Percentiles rank a stretch among this genome's conserved stretches.
phyloP scores from a whole-genome alignment of 1,284 basidiomycete species.

The Ganoderma boninense region DNA sequence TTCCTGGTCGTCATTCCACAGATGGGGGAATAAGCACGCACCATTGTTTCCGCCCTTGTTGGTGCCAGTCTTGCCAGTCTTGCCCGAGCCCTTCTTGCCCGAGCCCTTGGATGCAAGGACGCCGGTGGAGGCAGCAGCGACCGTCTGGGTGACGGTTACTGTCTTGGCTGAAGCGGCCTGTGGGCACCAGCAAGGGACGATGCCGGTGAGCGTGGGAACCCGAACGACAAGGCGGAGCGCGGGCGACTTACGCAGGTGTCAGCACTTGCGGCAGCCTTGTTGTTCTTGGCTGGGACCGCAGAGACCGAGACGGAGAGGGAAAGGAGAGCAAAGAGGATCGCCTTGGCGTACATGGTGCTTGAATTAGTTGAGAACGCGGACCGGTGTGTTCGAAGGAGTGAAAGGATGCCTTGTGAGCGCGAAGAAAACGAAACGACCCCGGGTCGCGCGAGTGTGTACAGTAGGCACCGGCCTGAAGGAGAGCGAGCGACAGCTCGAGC shows the following conservation, averaged over 20 bases:
- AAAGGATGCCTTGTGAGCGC: constrained; percentile 40
- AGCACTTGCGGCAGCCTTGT: constrained; percentile 2
- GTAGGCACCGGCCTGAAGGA: constrained; percentile 41
- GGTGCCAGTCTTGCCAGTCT: background rate
- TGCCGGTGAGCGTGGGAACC: constrained; percentile 20
- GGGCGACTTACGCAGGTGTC: background rate
- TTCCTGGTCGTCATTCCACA: background rate
- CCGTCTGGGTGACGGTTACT: constrained; percentile 35
- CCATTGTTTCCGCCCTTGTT: background rate
- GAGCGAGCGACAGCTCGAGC: constrained; percentile 37
- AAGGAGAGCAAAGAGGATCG: constrained; percentile 41
- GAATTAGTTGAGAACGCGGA: constrained; percentile 31
- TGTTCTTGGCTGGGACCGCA: constrained; percentile 22
- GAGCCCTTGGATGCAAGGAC: constrained; percentile 25
- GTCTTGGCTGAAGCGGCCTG: constrained; percentile 25
- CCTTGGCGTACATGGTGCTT: constrained; percentile 44
- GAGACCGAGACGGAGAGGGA: constrained; percentile 37
- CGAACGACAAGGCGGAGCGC: background rate
- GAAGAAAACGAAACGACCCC: constrained; percentile 44
- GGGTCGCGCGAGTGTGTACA: constrained; percentile 43
- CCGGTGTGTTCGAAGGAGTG: constrained; percentile 34
- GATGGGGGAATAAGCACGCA: background rate
- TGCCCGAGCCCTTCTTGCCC: constrained; percentile 6
- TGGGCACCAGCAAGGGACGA: constrained; percentile 2
- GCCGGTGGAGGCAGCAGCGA: constrained; percentile 28